phyloP scores from a whole-genome alignment of 2,329 filamentous ascomycete genomes.

The Diaporthe citrichinensis region DNA sequence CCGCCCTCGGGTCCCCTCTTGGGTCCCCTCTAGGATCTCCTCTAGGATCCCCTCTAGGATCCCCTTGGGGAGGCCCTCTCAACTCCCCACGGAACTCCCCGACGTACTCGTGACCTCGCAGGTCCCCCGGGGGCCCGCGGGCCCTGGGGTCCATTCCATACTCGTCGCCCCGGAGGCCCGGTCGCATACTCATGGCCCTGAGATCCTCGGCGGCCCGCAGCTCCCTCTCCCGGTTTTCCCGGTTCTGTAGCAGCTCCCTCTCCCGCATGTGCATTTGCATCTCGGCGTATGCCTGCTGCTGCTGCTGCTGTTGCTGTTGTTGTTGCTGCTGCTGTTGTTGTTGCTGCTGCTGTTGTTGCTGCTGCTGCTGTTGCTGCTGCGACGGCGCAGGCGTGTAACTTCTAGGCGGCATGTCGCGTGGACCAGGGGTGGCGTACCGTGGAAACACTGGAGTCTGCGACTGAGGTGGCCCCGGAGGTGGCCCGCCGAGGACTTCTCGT shows the following conservation, averaged over 20 bases:
- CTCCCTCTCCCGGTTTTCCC: constrained; percentile 33
- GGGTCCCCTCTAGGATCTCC: background rate
- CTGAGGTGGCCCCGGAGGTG: constrained; percentile 36
- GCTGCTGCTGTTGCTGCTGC: constrained; percentile 28
- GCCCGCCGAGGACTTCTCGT: constrained; percentile 37
- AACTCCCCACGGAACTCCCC: constrained; percentile 39
- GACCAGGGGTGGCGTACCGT: constrained; percentile 39
- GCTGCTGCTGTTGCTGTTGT: constrained; percentile 30
- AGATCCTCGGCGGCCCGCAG: constrained; percentile 33
- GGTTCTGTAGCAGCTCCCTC: constrained; percentile 28
- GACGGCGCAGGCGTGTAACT: constrained; percentile 38
- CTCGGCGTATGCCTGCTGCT: constrained; percentile 30
- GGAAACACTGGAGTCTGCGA: constrained; percentile 33
- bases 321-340: constrained; percentile 14
- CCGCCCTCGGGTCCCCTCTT: constrained; percentile 27
- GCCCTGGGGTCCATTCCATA: constrained; percentile 34
- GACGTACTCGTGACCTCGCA: constrained; percentile 24
- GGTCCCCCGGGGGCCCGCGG: constrained; percentile 25
- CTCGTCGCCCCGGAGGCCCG: constrained; percentile 31
- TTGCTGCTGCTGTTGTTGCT: constrained; percentile 8
- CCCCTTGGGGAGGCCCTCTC: constrained; percentile 26
- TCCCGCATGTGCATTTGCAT: constrained; percentile 37
- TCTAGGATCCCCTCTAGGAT: constrained; percentile 5
- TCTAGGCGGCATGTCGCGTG: constrained; percentile 37
- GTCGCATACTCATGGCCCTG: constrained; percentile 38